Conservation (phyloP, 352 stramenopile genomes). For the Phytopythium helicoides region DNA sequence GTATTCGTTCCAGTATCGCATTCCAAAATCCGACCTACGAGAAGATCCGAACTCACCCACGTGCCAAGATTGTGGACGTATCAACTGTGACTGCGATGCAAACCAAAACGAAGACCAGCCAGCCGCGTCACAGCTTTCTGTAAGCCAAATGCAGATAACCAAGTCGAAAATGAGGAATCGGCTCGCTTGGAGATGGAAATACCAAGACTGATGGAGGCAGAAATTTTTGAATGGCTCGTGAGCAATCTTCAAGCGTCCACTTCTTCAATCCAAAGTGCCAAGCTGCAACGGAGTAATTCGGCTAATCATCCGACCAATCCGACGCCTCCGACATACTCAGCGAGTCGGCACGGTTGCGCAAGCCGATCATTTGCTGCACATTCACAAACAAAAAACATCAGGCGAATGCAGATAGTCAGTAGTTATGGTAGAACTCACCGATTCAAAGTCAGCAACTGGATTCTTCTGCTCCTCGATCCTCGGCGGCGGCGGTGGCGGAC, state of each 20-base stretch:
- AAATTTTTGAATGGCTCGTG: slow-evolving; percentile 7
- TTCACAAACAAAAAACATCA: not conserved
- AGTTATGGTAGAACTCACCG: slow-evolving; percentile 22
- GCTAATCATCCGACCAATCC: slow-evolving; percentile 86
- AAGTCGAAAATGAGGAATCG: slow-evolving; percentile 25
- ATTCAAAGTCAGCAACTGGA: slow-evolving; percentile 63
- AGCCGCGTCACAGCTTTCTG: not conserved
- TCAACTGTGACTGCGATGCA: slow-evolving; percentile 48
- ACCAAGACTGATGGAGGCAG: slow-evolving; percentile 25
- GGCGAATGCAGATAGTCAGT: too few relatives aligned
- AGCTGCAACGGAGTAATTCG: not conserved
- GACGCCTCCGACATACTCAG: slow-evolving; percentile 83
- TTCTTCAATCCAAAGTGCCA: not conserved
- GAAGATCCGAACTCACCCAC: slow-evolving; percentile 38
- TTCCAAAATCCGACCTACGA: slow-evolving; percentile 57
- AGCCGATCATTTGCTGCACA: slow-evolving; percentile 78
- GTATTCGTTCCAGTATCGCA: slow-evolving; percentile 53
- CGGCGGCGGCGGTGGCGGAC: slow-evolving; percentile 24
- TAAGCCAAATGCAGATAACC: not conserved
- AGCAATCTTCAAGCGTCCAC: not conserved
- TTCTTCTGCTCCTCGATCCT: slow-evolving; percentile 55
- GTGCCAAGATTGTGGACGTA: slow-evolving; percentile 45
- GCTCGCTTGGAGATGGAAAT: slow-evolving; percentile 28
- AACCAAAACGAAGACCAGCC: slow-evolving; percentile 9
- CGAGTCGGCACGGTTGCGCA: slow-evolving; percentile 73